Evolutionary conservation across 2,329 filamentous ascomycete genomes (phyloP).

Genomic region (Epichloe festucae): DNA sequence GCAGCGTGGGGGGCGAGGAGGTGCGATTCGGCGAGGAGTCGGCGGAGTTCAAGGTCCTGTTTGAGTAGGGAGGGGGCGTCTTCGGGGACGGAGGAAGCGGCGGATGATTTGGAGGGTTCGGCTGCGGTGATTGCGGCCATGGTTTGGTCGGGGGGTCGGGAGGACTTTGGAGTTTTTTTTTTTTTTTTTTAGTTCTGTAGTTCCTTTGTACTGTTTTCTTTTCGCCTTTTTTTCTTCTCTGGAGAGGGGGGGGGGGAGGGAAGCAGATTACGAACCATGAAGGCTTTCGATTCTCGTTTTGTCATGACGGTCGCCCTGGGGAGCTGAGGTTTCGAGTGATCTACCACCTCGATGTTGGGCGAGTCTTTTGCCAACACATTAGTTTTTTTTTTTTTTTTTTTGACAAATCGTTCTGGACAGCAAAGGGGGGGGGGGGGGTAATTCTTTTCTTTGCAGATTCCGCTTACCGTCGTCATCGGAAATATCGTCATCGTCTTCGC

Average conservation of each 20-base stretch:
- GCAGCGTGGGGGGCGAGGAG: constrained; percentile 49
- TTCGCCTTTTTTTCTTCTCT: background rate
- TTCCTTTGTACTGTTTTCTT: background rate
- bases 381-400: no score
- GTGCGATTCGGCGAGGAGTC: constrained; percentile 82
- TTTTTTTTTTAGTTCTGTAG: background rate
- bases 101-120: constrained; percentile 10
- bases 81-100: constrained; percentile 30
- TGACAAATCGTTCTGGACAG: no score
- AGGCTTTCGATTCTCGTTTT: constrained; percentile 62
- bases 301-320: constrained; percentile 35
- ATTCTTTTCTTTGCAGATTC: background rate
- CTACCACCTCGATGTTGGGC: constrained; percentile 42
- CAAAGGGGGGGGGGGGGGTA: no score
- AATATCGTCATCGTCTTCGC: constrained; percentile 28
- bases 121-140: constrained; percentile 6
- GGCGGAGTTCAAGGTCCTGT: constrained; percentile 85
- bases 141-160: constrained; percentile 31
- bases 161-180: constrained; percentile 23
- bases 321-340: constrained; percentile 35
- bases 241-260: background rate
- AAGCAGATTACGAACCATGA: constrained; percentile 45
- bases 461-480: constrained; percentile 13
- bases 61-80: constrained; percentile 61
- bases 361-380: no score